These are phyloP conservation scores for Apiotrichum gamsii DNA, from an alignment of 1,284 basidiomycete genomes.

Conservation along the genomic window DNA sequence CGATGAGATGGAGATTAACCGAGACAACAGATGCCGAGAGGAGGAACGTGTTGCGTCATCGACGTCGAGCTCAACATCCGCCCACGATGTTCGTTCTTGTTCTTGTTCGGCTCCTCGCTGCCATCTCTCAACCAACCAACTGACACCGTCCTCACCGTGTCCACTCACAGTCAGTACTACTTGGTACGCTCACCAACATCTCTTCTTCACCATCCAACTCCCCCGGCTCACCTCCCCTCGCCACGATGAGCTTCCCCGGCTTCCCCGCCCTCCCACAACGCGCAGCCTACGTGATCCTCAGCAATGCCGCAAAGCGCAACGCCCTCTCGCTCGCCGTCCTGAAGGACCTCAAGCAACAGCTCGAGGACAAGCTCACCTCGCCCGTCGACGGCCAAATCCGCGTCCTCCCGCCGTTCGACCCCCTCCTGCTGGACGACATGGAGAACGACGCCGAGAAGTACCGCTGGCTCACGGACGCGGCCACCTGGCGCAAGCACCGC, in stretches of 20 bases:
- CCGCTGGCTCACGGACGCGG: constrained; percentile 11
- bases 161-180: too few species aligned
- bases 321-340: constrained; percentile 15
- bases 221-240: too few species aligned
- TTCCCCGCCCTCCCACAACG: constrained; percentile 12
- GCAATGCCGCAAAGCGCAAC: constrained; percentile 19
- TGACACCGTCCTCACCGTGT: too few species aligned
- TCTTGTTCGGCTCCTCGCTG: too few species aligned
- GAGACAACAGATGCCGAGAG: too few species aligned
- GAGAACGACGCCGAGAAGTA: constrained; percentile 7
- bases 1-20: too few species aligned
- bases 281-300: constrained; percentile 17
- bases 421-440: constrained; percentile 9
- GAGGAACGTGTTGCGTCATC: too few species aligned
- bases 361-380: constrained; percentile 3
- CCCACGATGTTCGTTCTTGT: too few species aligned
- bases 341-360: constrained; percentile 12
- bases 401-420: constrained; percentile 7
- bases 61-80: too few species aligned
- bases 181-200: too few species aligned
- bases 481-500: constrained; percentile 8
- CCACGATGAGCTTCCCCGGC: constrained; percentile 4
- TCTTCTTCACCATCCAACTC: too few species aligned
- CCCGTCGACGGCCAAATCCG: constrained; percentile 2
- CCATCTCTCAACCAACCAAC: too few species aligned